Evolutionary conservation across 306 rosid species (phyloP), one percentile per base, ranked within the genome.

Genomic region (Comarum palustre): DNA sequence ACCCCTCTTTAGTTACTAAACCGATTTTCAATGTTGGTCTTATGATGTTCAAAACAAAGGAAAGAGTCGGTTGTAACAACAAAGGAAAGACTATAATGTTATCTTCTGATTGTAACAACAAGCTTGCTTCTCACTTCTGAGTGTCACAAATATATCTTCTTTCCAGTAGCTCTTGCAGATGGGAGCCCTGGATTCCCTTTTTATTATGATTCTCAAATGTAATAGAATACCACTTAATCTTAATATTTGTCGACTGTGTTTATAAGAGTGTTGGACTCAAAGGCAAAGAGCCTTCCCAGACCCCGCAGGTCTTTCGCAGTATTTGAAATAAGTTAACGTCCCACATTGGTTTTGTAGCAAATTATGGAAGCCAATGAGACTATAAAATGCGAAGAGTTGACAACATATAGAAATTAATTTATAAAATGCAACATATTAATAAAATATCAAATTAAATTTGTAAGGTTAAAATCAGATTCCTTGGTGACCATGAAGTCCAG

Each of bases 91-190:
- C n/a, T n/a, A n/a, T n/a, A n/a, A 14, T 25, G 14, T 24, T 43
- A 22, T n/a, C 36, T 22, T 66, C 71, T 43, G 34, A 41, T 19
- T 64, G n/a, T 36, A 59, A 59, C 19, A 59, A n/a, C 65, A 54
- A 14, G 19, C 39, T 59, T 55, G 61, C 61, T 8, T 54, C 61
- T 55, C 25, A 50, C 12, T 50, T 50, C 57, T 51, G 25, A 51
- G 24, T n/a, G 10, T 51, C 25, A 51, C 25, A 7, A 6, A 50
- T n/a, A n/a, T 7, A 19, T 6, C 57, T 51, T 51, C 6, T 22
- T 22, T 15, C 22, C 16, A 22, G 25, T 54, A 8, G 29, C 27
- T 57, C 16, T 3, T 57, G 15, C 36, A 57, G 62, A 55, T 24
- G 61, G 4, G 57, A 57, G 17, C 17, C 60, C 60, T 54, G 60